These are phyloP conservation scores for Botrytis medusae DNA, from an alignment of 2,329 filamentous ascomycete genomes.

Conservation along the genomic window DNA sequence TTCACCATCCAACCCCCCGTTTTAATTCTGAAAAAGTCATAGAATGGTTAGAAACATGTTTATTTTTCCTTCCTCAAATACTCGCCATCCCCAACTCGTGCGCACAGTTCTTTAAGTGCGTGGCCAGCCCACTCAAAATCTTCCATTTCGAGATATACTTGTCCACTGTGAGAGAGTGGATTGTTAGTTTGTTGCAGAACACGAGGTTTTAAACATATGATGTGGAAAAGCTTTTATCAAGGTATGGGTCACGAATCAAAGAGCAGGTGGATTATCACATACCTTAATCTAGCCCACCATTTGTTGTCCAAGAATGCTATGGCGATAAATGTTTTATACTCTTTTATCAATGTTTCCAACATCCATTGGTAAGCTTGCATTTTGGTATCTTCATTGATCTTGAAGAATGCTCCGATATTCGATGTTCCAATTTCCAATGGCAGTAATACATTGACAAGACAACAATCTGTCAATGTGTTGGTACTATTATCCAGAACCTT, in stretches of 20 bases:
- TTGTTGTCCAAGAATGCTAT: constrained; percentile 59
- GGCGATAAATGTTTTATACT: constrained; percentile 72
- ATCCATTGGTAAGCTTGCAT: constrained; percentile 58
- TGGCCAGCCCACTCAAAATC: constrained; percentile 73
- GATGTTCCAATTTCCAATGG: constrained; percentile 52
- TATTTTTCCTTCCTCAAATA: constrained; percentile 23
- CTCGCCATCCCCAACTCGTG: constrained; percentile 47
- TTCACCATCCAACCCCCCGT: constrained; percentile 7
- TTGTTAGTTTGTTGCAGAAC: constrained; percentile 5
- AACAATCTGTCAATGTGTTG: constrained; percentile 63
- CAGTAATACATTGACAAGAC: constrained; percentile 71
- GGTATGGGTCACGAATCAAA: not conserved
- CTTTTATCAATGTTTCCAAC: constrained; percentile 50
- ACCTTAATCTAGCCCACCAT: constrained; percentile 65
- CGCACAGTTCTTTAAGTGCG: constrained; percentile 48
- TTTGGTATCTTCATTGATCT: constrained; percentile 41
- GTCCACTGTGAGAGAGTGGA: constrained; percentile 55
- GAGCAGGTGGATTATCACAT: not conserved
- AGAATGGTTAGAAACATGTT: not conserved
- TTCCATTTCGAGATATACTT: constrained; percentile 76
- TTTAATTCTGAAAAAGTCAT: not conserved
- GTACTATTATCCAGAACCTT: constrained; percentile 67
- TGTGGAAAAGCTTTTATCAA: not conserved
- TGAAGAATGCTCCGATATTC: constrained; percentile 31
- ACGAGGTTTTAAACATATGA: not conserved